Percentiles rank a stretch among this genome's conserved stretches.
These are phyloP conservation scores for Spergularia azorica DNA, from an alignment of 179 eudicot species.

Conservation along the genomic window DNA sequence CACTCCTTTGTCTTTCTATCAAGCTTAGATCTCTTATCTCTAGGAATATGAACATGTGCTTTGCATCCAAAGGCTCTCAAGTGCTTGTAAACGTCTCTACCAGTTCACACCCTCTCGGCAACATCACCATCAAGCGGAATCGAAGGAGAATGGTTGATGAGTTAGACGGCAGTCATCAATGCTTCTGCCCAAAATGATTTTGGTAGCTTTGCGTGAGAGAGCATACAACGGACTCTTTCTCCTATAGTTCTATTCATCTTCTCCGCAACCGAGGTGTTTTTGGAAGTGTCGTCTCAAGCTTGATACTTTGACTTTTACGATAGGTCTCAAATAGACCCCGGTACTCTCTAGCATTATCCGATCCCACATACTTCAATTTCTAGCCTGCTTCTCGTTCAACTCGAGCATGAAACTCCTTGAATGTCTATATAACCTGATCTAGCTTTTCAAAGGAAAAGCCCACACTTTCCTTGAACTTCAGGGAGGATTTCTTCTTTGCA, in stretches of 20 bases:
- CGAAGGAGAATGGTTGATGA: background rate
- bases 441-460: constrained; percentile 6
- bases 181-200: constrained; percentile 13
- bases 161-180: background rate
- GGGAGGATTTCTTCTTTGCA: too few species aligned
- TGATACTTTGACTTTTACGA: background rate
- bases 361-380: background rate
- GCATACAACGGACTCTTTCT: background rate
- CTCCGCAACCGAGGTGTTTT: background rate
- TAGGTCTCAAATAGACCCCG: constrained; percentile 6
- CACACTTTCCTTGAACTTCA: background rate
- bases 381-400: background rate
- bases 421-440: background rate
- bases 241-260: constrained; percentile 13
- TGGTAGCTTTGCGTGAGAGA: constrained; percentile 4
- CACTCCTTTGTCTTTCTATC: constrained; percentile 1
- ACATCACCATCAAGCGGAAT: constrained; percentile 11
- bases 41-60: background rate
- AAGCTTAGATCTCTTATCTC: constrained; percentile 1
- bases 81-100: constrained; percentile 11
- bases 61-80: constrained; percentile 16
- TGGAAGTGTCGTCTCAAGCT: background rate
- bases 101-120: background rate
- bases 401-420: constrained; percentile 10
- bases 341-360: background rate